Evolutionary conservation across 1,284 basidiomycete genomes (phyloP).

Genomic region (Wallemia mellicola): DNA sequence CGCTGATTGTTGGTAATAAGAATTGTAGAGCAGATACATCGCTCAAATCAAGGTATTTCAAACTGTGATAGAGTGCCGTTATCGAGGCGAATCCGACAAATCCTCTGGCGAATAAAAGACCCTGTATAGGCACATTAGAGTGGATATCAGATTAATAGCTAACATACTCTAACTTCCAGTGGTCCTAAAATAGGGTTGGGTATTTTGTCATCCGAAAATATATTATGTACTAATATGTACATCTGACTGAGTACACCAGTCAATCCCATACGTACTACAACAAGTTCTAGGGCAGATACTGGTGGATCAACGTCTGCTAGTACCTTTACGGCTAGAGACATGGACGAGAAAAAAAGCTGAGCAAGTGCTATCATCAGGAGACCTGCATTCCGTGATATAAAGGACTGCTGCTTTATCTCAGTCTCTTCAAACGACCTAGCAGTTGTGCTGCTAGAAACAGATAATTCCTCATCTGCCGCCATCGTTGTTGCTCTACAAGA

Average conservation of each 20-base stretch:
- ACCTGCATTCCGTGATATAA: constrained; percentile 21
- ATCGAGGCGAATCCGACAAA: constrained; percentile 30
- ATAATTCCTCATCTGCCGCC: too few species aligned
- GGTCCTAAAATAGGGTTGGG: constrained; percentile 37
- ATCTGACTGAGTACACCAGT: constrained; percentile 17
- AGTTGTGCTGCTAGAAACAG: too few species aligned
- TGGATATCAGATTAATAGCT: too few species aligned
- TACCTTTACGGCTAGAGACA: constrained; percentile 31
- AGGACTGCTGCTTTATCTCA: too few species aligned
- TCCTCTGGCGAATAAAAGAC: constrained; percentile 28
- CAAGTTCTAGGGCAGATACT: constrained; percentile 26
- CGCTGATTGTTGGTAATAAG: constrained; percentile 35
- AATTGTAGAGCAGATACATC: constrained; percentile 49
- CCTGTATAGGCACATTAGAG: too few species aligned
- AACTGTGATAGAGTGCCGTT: constrained; percentile 35
- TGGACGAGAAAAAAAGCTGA: constrained; percentile 30
- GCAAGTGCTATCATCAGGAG: constrained; percentile 28
- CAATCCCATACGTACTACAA: constrained; percentile 24
- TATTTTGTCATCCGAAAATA: constrained; percentile 17
- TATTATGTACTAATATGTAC: neutral
- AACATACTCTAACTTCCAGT: constrained; percentile 29
- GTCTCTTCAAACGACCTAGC: too few species aligned
- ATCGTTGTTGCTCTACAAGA: too few species aligned
- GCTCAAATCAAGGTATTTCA: constrained; percentile 35
- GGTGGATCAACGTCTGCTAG: constrained; percentile 28